Evolutionary conservation across 75 land plant species (phyloP).

Genomic region (Selaginella tamariscina): DNA sequence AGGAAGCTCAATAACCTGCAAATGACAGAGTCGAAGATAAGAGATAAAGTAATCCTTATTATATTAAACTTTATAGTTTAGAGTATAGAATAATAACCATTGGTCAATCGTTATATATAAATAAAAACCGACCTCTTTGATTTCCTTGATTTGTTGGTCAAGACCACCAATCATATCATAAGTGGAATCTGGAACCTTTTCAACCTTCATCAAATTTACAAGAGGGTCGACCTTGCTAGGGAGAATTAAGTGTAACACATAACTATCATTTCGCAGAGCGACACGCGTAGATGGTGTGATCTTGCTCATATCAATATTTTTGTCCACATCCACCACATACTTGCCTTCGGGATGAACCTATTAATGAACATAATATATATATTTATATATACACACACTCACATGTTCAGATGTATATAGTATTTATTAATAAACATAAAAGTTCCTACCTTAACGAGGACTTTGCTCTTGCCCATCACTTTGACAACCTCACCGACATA

Average conservation of each 20-base stretch:
- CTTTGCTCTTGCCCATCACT: conserved; percentile 9
- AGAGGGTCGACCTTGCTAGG: conserved; percentile 12
- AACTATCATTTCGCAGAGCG: conserved; percentile 10
- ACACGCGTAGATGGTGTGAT: conserved; percentile 4
- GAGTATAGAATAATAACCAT: not conserved
- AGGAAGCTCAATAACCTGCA: conserved; percentile 10
- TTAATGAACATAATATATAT: not conserved
- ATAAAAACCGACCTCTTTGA: conserved; percentile 6
- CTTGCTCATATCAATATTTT: conserved; percentile 10
- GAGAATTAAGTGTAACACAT: conserved; percentile 8
- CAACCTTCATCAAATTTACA: conserved; percentile 13
- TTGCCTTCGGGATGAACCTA: conserved; percentile 10
- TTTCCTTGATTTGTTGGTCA: conserved; percentile 10
- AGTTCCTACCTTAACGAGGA: not conserved
- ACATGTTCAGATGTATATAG: not conserved
- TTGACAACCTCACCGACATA: conserved; percentile 13
- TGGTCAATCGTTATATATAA: no score
- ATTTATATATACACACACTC: no score
- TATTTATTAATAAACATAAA: not conserved
- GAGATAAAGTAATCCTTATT: not conserved
- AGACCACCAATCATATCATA: conserved; percentile 14
- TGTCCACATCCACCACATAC: conserved; percentile 9
- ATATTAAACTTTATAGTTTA: not conserved
- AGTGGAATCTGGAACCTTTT: conserved; percentile 11
- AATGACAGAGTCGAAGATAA: conserved; percentile 2